Evolutionary conservation across 169 alveolate genomes (phyloP), one percentile per base, ranked within the genome.

Genomic region (Plasmodium ovale): DNA sequence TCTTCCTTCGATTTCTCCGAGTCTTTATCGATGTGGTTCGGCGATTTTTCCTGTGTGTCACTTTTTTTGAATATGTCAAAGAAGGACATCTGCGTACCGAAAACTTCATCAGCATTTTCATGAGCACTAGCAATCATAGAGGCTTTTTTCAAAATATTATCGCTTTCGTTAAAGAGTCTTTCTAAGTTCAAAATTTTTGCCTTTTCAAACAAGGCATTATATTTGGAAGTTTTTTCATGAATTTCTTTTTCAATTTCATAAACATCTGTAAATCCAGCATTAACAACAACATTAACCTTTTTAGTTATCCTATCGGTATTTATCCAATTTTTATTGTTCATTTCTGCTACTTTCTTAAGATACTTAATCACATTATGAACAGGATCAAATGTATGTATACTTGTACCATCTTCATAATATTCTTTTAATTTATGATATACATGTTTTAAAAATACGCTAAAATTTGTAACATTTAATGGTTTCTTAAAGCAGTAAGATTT

Each of bases 281-380:
- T 53, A 25, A 79, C 49, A 19, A 91, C 74, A 5, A 92, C 92
- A 16, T 87, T 23, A 16, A 73, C 60, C 16, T 91, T 93, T 10
- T 77, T 65, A 64, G 72, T 49, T 39, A 72, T 90, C 44, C 92
- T 91, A 27, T 69, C 87, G 21, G 39, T 70, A 35, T 82, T 88
- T 6, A 74, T 87, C 79, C 92, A 88, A 1, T 54, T 79, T 14
- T 87, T 91, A n/a, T 69, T 77, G n/a, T 90, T 87, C 6, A 71
- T 87, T 47, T 73, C 60, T 3, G 69, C 68, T 70, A 93, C 77
- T 19, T 91, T 92, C 3, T 79, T 49, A 5, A 49, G 54, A 42
- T 72, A 73, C 1, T 21, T 51, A 0, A 67, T 60, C 4, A 73
- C 21, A 0, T 4, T n/a, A 31, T 2, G 4, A 1, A 58, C 21